These are phyloP conservation scores for Aureobasidium sp. DNA, from an alignment of 2,329 filamentous ascomycete genomes.

Conservation along the genomic window DNA sequence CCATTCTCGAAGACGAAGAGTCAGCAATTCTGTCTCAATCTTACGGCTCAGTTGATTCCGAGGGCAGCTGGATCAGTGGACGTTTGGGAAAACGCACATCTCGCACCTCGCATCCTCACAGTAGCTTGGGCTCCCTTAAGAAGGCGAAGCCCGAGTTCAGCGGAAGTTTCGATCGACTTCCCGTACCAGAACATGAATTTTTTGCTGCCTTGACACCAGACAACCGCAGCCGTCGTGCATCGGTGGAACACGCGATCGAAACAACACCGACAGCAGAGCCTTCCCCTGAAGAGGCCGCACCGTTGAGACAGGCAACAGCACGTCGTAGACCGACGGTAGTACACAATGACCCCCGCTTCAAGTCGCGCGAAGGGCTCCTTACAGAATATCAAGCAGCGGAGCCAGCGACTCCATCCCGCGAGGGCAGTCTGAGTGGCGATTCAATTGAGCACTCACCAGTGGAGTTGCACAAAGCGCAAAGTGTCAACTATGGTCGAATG, in stretches of 20 bases:
- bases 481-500: slow-evolving; percentile 52
- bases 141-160: slow-evolving; percentile 46
- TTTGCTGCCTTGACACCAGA: slow-evolving; percentile 44
- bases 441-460: slow-evolving; percentile 19
- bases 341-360: slow-evolving; percentile 50
- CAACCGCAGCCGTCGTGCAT: slow-evolving; percentile 15
- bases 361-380: slow-evolving; percentile 55
- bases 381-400: slow-evolving; percentile 36
- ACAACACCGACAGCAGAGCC: slow-evolving; percentile 15
- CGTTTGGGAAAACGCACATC: slow-evolving; percentile 48
- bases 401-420: not conserved
- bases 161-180: slow-evolving; percentile 58
- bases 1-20: not conserved
- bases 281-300: not conserved
- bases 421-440: slow-evolving; percentile 10
- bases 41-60: slow-evolving; percentile 87
- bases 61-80: slow-evolving; percentile 91
- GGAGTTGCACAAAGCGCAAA: slow-evolving; percentile 58
- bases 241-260: not conserved
- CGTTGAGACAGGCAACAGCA: slow-evolving; percentile 38
- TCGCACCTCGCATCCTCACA: slow-evolving; percentile 38
- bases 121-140: slow-evolving; percentile 40
- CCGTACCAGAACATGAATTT: slow-evolving; percentile 65
- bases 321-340: slow-evolving; percentile 58
- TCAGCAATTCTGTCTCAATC: slow-evolving; percentile 60